Evolutionary conservation across 176 grass and related monocot species (phyloP).

Genomic region (Areca catechu): DNA sequence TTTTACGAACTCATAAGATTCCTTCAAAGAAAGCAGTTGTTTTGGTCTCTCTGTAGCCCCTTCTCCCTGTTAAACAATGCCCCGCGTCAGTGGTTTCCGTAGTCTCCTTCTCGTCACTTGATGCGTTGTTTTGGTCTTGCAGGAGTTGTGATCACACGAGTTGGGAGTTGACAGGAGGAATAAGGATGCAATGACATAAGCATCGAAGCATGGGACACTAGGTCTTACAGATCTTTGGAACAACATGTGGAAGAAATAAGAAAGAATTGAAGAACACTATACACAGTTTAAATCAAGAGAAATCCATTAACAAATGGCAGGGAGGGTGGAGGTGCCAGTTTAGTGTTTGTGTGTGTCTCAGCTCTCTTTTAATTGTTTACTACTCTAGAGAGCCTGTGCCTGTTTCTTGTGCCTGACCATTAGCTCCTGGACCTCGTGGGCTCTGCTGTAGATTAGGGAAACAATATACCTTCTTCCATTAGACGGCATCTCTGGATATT

Average conservation of each 20-base stretch:
- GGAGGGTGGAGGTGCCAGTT: conserved; percentile 2
- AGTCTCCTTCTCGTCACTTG: conserved; percentile 8
- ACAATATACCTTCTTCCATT: conserved; percentile 7
- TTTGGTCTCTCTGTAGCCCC: conserved; percentile 41
- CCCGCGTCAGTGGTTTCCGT: conserved; percentile 30
- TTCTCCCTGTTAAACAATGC: conserved; percentile 34
- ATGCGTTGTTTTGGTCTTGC: conserved; percentile 37
- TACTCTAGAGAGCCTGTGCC: background rate
- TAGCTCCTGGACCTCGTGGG: background rate
- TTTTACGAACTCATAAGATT: conserved; percentile 20
- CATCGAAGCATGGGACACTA: conserved; percentile 23
- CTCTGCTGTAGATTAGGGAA: background rate
- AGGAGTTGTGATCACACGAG: conserved; percentile 24
- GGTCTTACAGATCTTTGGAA: conserved; percentile 32
- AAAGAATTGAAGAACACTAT: too few species aligned
- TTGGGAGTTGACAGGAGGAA: conserved; percentile 36
- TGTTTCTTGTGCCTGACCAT: conserved; percentile 11
- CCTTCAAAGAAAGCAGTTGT: conserved; percentile 29
- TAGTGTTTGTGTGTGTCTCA: conserved; percentile 9
- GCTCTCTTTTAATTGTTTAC: conserved; percentile 7
- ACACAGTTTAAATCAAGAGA: background rate
- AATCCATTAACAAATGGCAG: conserved; percentile 25
- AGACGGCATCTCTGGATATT: conserved; percentile 30
- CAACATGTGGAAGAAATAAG: background rate
- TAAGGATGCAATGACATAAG: conserved; percentile 23